Percentiles rank a stretch among this genome's conserved stretches.
These are phyloP conservation scores for Thraustotheca clavata DNA, from an alignment of 352 stramenopile species.

Conservation along the genomic window DNA sequence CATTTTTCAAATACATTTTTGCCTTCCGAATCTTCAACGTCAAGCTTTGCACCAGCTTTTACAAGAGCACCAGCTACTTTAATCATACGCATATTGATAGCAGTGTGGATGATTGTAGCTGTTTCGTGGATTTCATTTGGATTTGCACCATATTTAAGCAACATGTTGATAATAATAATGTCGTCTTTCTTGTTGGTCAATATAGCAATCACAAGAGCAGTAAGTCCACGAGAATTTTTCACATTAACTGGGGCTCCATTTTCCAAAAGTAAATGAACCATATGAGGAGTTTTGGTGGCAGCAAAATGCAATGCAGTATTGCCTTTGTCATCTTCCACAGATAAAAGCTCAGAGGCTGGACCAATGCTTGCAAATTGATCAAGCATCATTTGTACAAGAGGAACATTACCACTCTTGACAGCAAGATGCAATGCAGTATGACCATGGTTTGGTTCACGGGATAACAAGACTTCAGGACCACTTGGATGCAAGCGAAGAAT, in stretches of 20 bases:
- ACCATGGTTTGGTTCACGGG: conserved; percentile 75
- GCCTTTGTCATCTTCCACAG: conserved; percentile 80
- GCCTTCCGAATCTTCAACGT: conserved; percentile 76
- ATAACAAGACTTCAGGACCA: conserved; percentile 48
- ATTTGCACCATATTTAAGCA: conserved; percentile 82
- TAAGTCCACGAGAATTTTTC: conserved; percentile 81
- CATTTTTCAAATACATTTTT: conserved; percentile 83
- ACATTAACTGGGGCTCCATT: conserved; percentile 69
- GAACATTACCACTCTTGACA: conserved; percentile 75
- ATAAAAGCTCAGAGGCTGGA: conserved; percentile 67
- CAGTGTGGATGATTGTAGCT: conserved; percentile 81
- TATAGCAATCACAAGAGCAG: conserved; percentile 77
- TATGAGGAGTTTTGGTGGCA: conserved; percentile 72
- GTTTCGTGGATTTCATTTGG: conserved; percentile 85
- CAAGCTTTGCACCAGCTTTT: conserved; percentile 76
- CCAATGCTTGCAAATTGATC: conserved; percentile 52
- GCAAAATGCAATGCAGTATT: conserved; percentile 83
- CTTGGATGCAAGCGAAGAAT: conserved; percentile 23
- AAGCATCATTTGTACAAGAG: conserved; percentile 72
- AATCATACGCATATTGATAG: conserved; percentile 39
- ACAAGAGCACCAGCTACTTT: conserved; percentile 75
- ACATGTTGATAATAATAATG: conserved; percentile 79
- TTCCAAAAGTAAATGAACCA: conserved; percentile 78
- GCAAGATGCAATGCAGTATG: conserved; percentile 74
- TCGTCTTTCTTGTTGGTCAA: conserved; percentile 79